These are phyloP conservation scores for Sporothrix humicola DNA, from an alignment of 2,329 filamentous ascomycete genomes.

Conservation along the genomic window DNA sequence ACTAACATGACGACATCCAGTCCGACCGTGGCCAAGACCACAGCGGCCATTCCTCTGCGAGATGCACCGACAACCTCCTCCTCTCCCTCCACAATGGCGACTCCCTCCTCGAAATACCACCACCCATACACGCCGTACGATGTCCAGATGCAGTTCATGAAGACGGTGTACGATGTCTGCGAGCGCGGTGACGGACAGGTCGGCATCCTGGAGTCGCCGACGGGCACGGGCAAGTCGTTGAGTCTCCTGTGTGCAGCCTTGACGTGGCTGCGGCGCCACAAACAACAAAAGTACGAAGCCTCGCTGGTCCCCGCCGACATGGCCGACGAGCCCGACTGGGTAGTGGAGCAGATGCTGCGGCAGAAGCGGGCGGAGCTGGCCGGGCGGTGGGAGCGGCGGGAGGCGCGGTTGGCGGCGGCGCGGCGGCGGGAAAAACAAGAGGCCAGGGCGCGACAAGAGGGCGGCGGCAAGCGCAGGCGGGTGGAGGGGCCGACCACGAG, in stretches of 20 bases:
- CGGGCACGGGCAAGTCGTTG: constrained; percentile 87
- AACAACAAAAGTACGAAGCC: constrained; percentile 64
- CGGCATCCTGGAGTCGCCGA: constrained; percentile 92
- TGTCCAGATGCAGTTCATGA: constrained; percentile 90
- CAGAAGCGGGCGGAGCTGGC: constrained; percentile 71
- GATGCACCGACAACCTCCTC: not conserved
- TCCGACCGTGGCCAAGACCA: not conserved
- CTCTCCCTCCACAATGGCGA: not conserved
- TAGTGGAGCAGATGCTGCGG: constrained; percentile 75
- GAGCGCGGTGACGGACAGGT: constrained; percentile 73
- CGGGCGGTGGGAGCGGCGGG: constrained; percentile 71
- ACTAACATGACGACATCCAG: not conserved
- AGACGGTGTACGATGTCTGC: constrained; percentile 76
- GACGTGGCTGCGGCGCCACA: constrained; percentile 88
- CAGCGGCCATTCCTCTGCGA: not conserved
- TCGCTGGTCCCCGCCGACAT: constrained; percentile 54
- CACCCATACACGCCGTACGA: constrained; percentile 88
- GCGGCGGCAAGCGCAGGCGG: constrained; percentile 44
- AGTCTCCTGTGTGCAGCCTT: constrained; percentile 75
- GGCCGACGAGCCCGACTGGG: constrained; percentile 77
- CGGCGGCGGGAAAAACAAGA: constrained; percentile 23
- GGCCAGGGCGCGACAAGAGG: not conserved
- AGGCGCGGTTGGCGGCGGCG: constrained; percentile 64
- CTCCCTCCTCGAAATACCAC: constrained; percentile 60
- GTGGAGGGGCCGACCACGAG: constrained; percentile 43